These are phyloP conservation scores for Protomyces lactucae-debilis DNA, from an alignment of 1,139 yeast genomes.

Conservation along the genomic window DNA sequence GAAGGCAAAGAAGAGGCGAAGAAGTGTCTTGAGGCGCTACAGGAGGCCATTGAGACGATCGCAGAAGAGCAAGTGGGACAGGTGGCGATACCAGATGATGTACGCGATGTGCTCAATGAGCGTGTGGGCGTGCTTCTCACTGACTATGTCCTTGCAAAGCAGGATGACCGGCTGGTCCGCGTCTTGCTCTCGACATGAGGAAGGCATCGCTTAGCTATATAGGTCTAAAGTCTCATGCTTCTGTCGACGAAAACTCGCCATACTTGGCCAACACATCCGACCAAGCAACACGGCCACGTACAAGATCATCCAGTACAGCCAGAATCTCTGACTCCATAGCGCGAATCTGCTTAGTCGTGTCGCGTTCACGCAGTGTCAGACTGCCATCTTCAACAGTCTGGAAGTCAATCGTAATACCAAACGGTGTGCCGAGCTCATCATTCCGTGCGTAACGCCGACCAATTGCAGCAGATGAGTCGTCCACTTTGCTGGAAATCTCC, in stretches of 20 bases:
- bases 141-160: constrained; percentile 11
- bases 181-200: neutral
- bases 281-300: constrained; percentile 25
- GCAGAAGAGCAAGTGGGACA: neutral
- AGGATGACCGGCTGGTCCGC: constrained; percentile 8
- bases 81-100: neutral
- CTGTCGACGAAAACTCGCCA: constrained; percentile 28
- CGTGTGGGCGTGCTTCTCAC: constrained; percentile 18
- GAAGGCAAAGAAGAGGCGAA: constrained; percentile 30
- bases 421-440: constrained; percentile 98
- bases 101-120: neutral
- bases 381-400: constrained; percentile 77
- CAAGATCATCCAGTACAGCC: constrained; percentile 56
- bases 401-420: constrained; percentile 96
- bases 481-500: constrained; percentile 91
- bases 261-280: constrained; percentile 26
- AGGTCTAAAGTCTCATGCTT: neutral
- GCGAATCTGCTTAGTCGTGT: constrained; percentile 93
- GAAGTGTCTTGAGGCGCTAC: constrained; percentile 25
- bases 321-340: constrained; percentile 77
- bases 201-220: neutral
- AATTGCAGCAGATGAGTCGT: constrained; percentile 94
- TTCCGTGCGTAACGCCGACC: constrained; percentile 99
- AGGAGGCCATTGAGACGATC: constrained; percentile 8
- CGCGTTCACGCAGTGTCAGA: constrained; percentile 96